Conservation (phyloP, 768 basidiomycete species). For the Coprinopsis strossmayeri region DNA sequence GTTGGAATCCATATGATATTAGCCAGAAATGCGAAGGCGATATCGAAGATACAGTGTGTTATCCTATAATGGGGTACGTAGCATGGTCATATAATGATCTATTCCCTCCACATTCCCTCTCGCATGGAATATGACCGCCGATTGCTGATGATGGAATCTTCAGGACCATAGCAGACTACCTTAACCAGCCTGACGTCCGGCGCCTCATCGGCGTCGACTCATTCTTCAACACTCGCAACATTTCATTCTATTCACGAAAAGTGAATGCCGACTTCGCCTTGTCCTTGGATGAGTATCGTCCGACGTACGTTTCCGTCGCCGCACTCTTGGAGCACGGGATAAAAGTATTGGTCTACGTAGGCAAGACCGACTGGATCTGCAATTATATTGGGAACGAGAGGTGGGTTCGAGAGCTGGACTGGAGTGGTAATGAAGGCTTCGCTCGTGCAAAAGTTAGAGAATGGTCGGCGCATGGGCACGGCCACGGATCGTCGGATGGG, state of each 20-base stretch:
- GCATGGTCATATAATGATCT: too few species aligned
- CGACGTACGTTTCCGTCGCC: conserved; percentile 51
- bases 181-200: conserved; percentile 51
- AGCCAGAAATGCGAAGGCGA: conserved; percentile 51
- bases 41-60: conserved; percentile 45
- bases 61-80: conserved; percentile 47
- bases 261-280: conserved; percentile 44
- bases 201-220: conserved; percentile 57
- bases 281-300: conserved; percentile 36
- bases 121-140: too few species aligned
- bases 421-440: conserved; percentile 47
- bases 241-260: conserved; percentile 24
- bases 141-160: neutral
- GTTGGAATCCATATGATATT: conserved; percentile 64
- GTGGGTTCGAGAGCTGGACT: conserved; percentile 66
- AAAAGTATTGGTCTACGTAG: conserved; percentile 63
- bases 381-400: conserved; percentile 71
- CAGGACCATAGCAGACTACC: conserved; percentile 55
- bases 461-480: conserved; percentile 39
- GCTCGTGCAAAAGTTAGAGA: conserved; percentile 29
- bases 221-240: conserved; percentile 24
- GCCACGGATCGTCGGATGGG: too few species aligned
- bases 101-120: neutral
- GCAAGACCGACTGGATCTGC: conserved; percentile 69
- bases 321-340: conserved; percentile 68